Evolutionary conservation across 75 land plant genomes (phyloP).

Genomic region (Sequoia sempervirens): DNA sequence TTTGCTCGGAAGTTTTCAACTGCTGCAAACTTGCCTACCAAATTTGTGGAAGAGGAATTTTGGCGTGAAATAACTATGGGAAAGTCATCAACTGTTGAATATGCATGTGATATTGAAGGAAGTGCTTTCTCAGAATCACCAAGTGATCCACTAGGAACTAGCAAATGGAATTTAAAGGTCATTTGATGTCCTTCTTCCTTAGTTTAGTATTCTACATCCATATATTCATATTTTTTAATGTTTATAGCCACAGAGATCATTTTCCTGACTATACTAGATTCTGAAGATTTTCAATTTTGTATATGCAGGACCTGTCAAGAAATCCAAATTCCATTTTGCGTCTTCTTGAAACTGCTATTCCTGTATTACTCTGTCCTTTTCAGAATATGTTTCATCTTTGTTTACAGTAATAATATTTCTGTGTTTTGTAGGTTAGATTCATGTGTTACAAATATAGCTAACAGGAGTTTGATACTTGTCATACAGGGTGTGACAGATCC

Average conservation of each 20-base stretch:
- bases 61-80: constrained; percentile 83
- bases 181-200: background rate
- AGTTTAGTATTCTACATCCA: background rate
- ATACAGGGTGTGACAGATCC: constrained; percentile 92
- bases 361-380: constrained; percentile 34
- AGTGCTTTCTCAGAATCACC: constrained; percentile 85
- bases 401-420: background rate
- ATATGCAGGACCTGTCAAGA: constrained; percentile 61
- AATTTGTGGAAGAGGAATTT: constrained; percentile 80
- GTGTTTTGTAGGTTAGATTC: background rate
- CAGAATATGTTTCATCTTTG: background rate
- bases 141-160: constrained; percentile 61
- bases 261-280: background rate
- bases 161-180: constrained; percentile 96
- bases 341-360: constrained; percentile 58
- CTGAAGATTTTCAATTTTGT: background rate
- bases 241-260: background rate
- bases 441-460: background rate
- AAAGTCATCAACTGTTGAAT: constrained; percentile 67
- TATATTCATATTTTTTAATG: background rate
- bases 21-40: constrained; percentile 65
- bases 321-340: constrained; percentile 64
- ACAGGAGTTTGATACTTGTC: background rate
- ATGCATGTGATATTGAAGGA: constrained; percentile 95
- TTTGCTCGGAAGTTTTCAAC: constrained; percentile 77